Percentiles rank a stretch among this genome's conserved stretches.
phyloP scores from a whole-genome alignment of 2,329 filamentous ascomycete genomes.

The Ascochyta fabae region DNA sequence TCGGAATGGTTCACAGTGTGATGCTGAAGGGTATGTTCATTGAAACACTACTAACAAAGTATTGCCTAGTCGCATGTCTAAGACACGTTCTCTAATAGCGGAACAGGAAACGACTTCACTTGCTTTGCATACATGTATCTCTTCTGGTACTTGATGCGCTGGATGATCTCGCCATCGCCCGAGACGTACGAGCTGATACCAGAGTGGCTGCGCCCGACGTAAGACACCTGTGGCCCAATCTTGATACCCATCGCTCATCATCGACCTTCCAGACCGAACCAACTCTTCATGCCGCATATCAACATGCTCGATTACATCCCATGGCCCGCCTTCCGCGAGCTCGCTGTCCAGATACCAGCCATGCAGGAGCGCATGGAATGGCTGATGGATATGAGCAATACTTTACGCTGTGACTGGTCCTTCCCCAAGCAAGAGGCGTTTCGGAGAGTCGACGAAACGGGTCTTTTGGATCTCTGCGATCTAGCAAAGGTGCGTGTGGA shows the following conservation, averaged over 20 bases:
- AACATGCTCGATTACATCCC: constrained; percentile 29
- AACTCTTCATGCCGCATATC: constrained; percentile 37
- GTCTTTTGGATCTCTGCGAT: constrained; percentile 23
- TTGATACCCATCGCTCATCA: not conserved
- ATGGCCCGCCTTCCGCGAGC: constrained; percentile 36
- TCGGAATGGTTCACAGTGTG: constrained; percentile 30
- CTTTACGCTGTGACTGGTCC: constrained; percentile 27
- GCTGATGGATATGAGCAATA: constrained; percentile 30
- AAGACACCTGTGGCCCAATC: not conserved
- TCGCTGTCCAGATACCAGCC: constrained; percentile 30
- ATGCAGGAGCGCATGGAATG: constrained; percentile 38
- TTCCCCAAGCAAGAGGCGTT: constrained; percentile 21
- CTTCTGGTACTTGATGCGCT: constrained; percentile 33
- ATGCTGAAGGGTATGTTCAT: constrained; percentile 24
- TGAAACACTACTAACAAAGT: not conserved
- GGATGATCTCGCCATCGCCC: constrained; percentile 34
- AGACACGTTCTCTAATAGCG: not conserved
- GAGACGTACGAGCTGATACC: constrained; percentile 33
- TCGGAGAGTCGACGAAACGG: constrained; percentile 17
- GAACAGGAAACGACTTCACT: constrained; percentile 31
- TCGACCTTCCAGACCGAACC: constrained; percentile 24
- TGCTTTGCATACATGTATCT: constrained; percentile 33
- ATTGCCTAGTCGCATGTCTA: not conserved
- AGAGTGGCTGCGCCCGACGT: constrained; percentile 35
- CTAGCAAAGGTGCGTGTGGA: constrained; percentile 20